These are phyloP conservation scores for Cryptococcus sp. DNA, from an alignment of 1,284 basidiomycete species.

Conservation along the genomic window DNA sequence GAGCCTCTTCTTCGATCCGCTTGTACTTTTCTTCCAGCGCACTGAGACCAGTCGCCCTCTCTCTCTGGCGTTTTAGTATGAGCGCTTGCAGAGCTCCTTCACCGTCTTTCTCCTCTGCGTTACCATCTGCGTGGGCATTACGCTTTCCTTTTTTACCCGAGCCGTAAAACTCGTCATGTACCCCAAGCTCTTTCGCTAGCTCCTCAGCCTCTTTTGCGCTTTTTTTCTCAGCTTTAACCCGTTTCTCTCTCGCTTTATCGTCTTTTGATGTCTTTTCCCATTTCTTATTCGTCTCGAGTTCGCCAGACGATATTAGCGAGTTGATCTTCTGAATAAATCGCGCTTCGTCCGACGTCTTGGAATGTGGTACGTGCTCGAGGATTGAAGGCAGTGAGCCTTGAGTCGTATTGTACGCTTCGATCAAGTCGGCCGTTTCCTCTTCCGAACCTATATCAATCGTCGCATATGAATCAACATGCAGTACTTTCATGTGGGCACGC, in stretches of 20 bases:
- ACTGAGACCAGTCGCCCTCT: slow-evolving; percentile 71
- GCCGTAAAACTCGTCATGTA: slow-evolving; percentile 95
- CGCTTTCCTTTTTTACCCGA: slow-evolving; percentile 69
- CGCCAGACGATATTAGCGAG: slow-evolving; percentile 62
- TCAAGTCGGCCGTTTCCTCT: slow-evolving; percentile 78
- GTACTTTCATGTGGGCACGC: neutral
- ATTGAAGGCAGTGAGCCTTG: slow-evolving; percentile 74
- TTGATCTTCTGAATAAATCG: slow-evolving; percentile 76
- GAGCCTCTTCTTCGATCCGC: slow-evolving; percentile 38
- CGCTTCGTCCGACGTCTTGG: slow-evolving; percentile 73
- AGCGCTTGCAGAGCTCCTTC: slow-evolving; percentile 74
- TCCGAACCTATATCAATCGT: slow-evolving; percentile 63
- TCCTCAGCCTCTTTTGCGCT: slow-evolving; percentile 84
- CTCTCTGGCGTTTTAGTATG: slow-evolving; percentile 71
- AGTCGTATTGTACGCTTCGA: slow-evolving; percentile 66
- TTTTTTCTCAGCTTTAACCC: slow-evolving; percentile 70
- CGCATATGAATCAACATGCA: neutral
- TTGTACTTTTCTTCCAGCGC: slow-evolving; percentile 77
- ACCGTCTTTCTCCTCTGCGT: slow-evolving; percentile 56
- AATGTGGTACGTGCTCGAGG: slow-evolving; percentile 81
- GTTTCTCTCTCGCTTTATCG: slow-evolving; percentile 69
- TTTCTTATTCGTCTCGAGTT: slow-evolving; percentile 61
- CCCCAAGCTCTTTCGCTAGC: slow-evolving; percentile 81
- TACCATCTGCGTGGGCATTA: slow-evolving; percentile 54
- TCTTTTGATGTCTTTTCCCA: slow-evolving; percentile 72